Percentiles rank a stretch among this genome's conserved stretches.
Conservation (phyloP, 345 rosid genomes). For the Ailanthus altissimus region DNA sequence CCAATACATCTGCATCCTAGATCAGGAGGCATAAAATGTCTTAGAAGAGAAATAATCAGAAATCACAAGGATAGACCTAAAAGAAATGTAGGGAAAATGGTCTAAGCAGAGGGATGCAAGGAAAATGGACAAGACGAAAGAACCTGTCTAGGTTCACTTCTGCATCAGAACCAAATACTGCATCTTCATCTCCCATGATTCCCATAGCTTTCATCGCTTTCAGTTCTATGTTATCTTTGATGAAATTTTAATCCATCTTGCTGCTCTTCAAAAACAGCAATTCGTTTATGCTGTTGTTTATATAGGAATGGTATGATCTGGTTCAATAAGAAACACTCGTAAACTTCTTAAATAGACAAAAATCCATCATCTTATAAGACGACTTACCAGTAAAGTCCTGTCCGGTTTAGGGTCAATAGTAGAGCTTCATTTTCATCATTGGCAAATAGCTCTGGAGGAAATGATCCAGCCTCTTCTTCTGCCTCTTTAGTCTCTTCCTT, state of each 20-base stretch:
- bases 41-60: no score
- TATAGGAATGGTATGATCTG: neutral
- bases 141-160: slow-evolving; percentile 94
- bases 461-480: slow-evolving; percentile 34
- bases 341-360: slow-evolving; percentile 4
- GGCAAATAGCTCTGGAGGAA: slow-evolving; percentile 35
- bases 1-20: slow-evolving; percentile 97
- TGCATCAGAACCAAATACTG: slow-evolving; percentile 84
- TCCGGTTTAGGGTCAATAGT: slow-evolving; percentile 85
- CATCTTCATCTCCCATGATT: slow-evolving; percentile 96
- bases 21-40: no score
- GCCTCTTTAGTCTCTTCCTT: slow-evolving; percentile 52
- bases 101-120: no score
- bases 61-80: no score
- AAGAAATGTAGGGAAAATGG: no score
- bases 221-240: slow-evolving; percentile 73
- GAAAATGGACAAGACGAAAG: no score
- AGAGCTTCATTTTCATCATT: slow-evolving; percentile 72
- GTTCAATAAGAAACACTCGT: slow-evolving; percentile 18
- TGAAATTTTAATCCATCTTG: slow-evolving; percentile 63
- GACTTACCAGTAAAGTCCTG: slow-evolving; percentile 68
- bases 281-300: slow-evolving; percentile 68
- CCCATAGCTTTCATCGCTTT: slow-evolving; percentile 97
- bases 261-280: slow-evolving; percentile 69
- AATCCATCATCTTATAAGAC: neutral